Conservation (phyloP, 2,329 filamentous ascomycete genomes). For the Colletotrichum sp. region DNA sequence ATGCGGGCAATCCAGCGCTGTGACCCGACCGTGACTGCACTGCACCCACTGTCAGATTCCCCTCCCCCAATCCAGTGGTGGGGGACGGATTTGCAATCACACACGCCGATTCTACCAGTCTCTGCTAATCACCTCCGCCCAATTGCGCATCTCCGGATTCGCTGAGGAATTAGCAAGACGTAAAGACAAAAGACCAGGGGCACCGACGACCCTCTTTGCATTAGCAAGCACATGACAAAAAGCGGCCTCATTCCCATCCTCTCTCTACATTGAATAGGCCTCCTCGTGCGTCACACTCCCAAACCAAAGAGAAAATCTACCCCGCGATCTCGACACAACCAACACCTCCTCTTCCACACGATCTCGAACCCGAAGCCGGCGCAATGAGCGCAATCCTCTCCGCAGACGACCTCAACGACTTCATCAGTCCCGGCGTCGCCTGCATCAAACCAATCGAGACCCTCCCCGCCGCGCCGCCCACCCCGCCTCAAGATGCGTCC, state of each 20-base stretch:
- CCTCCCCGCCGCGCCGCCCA: constrained; percentile 68
- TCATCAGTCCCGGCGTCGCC: constrained; percentile 95
- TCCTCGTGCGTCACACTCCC: background rate
- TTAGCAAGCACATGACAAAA: background rate
- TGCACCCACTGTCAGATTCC: background rate
- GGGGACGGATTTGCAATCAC: constrained; percentile 24
- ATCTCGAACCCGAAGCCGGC: background rate
- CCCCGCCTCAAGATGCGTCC: constrained; percentile 30
- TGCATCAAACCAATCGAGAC: constrained; percentile 98
- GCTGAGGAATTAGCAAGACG: background rate
- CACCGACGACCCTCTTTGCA: background rate
- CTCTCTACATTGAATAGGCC: background rate
- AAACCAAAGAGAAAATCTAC: background rate
- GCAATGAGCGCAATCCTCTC: constrained; percentile 97
- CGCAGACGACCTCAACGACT: constrained; percentile 96
- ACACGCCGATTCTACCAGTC: background rate
- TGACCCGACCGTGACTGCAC: background rate
- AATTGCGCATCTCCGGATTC: constrained; percentile 21
- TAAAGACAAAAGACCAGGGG: background rate
- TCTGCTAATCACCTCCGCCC: background rate
- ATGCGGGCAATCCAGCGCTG: background rate
- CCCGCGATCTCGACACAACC: background rate
- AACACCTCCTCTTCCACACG: background rate
- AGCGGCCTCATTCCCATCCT: background rate
- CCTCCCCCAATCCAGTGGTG: constrained; percentile 19